These are phyloP conservation scores for Teunomyces funiuensis DNA, from an alignment of 805 yeast species.

Conservation along the genomic window DNA sequence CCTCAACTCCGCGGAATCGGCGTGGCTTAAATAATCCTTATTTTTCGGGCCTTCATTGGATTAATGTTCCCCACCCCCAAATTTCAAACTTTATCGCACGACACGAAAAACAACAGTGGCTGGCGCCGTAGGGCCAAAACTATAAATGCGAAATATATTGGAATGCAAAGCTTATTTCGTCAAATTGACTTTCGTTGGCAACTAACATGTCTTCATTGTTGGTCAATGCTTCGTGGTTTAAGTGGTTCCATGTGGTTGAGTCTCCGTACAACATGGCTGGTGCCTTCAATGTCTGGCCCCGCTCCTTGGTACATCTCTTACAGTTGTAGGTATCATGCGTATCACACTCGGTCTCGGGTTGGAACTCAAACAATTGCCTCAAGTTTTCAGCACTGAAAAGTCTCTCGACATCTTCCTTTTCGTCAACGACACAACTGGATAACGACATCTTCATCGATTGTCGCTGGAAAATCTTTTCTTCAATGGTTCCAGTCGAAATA, in stretches of 20 bases:
- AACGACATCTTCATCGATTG: conserved; percentile 92
- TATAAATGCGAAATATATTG: conserved; percentile 82
- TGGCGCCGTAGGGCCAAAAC: too few relatives aligned
- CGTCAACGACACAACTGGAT: conserved; percentile 96
- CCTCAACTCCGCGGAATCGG: neutral
- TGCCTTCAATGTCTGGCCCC: conserved; percentile 60
- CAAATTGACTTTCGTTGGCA: conserved; percentile 65
- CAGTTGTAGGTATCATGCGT: conserved; percentile 93
- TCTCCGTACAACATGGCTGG: conserved; percentile 95
- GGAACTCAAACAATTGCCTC: conserved; percentile 70
- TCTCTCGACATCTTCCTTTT: conserved; percentile 91
- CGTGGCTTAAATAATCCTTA: neutral
- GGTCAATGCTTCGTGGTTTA: conserved; percentile 59
- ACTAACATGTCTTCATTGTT: conserved; percentile 75
- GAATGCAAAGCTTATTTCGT: conserved; percentile 81
- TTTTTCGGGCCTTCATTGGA: neutral
- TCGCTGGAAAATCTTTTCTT: conserved; percentile 93
- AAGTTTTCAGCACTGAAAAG: conserved; percentile 82
- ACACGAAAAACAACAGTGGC: too few relatives aligned
- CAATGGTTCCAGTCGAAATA: conserved; percentile 92
- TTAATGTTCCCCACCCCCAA: neutral
- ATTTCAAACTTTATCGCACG: too few relatives aligned
- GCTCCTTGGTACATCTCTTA: conserved; percentile 60
- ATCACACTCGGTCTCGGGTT: conserved; percentile 70
- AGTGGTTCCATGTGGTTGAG: conserved; percentile 96